phyloP scores from a whole-genome alignment of 305 asterid species.

The Andrographis paniculata region DNA sequence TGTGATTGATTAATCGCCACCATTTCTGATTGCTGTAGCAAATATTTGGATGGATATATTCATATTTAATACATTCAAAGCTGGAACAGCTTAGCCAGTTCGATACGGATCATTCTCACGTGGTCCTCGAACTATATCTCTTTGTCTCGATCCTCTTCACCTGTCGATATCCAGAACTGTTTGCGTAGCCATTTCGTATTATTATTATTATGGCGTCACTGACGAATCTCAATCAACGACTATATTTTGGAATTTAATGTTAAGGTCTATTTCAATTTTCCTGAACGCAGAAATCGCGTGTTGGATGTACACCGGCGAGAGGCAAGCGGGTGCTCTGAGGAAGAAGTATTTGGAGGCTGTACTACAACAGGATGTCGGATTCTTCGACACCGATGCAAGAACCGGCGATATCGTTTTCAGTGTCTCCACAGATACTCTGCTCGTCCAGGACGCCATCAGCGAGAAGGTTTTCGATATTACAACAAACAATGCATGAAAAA shows the following conservation, averaged over 20 bases:
- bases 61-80: neutral
- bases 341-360: conserved; percentile 92
- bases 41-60: neutral
- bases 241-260: conserved; percentile 24
- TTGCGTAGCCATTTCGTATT: conserved; percentile 26
- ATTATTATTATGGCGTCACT: conserved; percentile 36
- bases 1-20: neutral
- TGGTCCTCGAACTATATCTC: conserved; percentile 81
- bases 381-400: conserved; percentile 96
- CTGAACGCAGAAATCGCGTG: conserved; percentile 68
- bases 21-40: neutral
- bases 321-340: conserved; percentile 83
- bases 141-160: conserved; percentile 57
- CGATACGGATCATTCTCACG: conserved; percentile 64
- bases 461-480: conserved; percentile 96
- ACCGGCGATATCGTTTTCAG: conserved; percentile 99
- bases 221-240: conserved; percentile 56
- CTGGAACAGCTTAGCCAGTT: conserved; percentile 21
- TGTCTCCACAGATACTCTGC: conserved; percentile 94
- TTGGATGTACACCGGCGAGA: conserved; percentile 97
- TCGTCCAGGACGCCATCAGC: conserved; percentile 99
- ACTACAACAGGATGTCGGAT: conserved; percentile 94
- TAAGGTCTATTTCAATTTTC: neutral
- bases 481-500: too few species aligned
- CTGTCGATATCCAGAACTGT: conserved; percentile 41